Evolutionary conservation across 345 rosid genomes (phyloP).

Genomic region (Adansonia digitata): DNA sequence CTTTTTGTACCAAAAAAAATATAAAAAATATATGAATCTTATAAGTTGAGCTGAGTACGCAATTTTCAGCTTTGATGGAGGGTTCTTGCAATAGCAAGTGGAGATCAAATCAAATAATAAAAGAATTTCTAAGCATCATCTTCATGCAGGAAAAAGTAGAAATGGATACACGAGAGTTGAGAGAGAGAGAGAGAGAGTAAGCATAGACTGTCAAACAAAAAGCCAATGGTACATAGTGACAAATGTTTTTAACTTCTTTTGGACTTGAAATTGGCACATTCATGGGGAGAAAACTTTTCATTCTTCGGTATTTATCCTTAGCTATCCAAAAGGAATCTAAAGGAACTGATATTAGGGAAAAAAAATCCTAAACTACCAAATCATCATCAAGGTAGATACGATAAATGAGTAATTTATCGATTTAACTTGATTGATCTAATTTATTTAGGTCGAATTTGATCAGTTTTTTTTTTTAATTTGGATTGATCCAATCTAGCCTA

Average conservation of each 20-base stretch:
- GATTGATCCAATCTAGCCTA: no score
- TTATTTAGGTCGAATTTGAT: no score
- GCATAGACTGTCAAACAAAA: neutral
- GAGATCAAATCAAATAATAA: neutral
- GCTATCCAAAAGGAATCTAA: slow-evolving; percentile 25
- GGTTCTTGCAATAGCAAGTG: neutral
- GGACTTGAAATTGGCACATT: neutral
- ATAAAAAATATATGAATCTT: no score
- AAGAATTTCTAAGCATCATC: neutral
- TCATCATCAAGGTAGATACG: neutral
- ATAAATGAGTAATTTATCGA: no score
- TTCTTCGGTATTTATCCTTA: slow-evolving; percentile 13
- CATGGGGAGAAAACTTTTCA: neutral
- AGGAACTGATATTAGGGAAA: neutral
- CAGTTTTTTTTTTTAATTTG: no score
- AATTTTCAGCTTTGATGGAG: neutral
- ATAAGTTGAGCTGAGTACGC: no score
- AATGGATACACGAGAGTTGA: neutral
- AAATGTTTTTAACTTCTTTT: neutral
- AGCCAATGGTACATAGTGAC: neutral
- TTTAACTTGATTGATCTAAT: no score
- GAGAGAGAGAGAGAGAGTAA: neutral
- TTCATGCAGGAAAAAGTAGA: neutral
- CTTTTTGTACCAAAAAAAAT: no score
- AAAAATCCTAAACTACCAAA: neutral